Evolutionary conservation across 2,329 filamentous ascomycete species (phyloP).

Genomic region (Fusarium illudens): DNA sequence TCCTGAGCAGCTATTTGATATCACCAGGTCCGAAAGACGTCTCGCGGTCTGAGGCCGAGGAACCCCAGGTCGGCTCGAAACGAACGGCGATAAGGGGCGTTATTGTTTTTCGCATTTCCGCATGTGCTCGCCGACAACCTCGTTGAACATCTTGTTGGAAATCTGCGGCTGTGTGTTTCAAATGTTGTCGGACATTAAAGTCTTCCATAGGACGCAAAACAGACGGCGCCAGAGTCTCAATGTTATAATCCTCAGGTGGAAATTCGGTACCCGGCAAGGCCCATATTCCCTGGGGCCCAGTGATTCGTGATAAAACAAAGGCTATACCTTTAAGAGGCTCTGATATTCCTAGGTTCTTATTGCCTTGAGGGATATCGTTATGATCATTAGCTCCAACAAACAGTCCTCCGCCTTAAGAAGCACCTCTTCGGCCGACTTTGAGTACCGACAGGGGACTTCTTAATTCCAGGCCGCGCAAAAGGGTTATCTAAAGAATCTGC

Average conservation of each 20-base stretch:
- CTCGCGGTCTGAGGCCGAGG: background rate
- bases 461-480: background rate
- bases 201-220: background rate
- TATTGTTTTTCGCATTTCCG: background rate
- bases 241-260: background rate
- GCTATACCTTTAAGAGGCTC: background rate
- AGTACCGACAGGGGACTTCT: background rate
- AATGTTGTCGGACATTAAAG: background rate
- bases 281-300: background rate
- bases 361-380: background rate
- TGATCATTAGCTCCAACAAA: background rate
- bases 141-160: background rate
- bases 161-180: background rate
- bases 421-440: background rate
- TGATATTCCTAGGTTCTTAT: background rate
- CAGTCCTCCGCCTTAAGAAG: background rate
- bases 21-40: too few relatives aligned
- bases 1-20: too few relatives aligned
- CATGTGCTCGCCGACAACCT: background rate
- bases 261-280: background rate
- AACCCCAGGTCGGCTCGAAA: background rate
- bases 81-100: background rate
- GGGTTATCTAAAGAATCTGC: background rate
- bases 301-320: background rate
- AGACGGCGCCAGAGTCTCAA: background rate